Base-by-base conservation (phyloP, 129 eudicot genomes). In the Ambrosia trifida region DNA sequence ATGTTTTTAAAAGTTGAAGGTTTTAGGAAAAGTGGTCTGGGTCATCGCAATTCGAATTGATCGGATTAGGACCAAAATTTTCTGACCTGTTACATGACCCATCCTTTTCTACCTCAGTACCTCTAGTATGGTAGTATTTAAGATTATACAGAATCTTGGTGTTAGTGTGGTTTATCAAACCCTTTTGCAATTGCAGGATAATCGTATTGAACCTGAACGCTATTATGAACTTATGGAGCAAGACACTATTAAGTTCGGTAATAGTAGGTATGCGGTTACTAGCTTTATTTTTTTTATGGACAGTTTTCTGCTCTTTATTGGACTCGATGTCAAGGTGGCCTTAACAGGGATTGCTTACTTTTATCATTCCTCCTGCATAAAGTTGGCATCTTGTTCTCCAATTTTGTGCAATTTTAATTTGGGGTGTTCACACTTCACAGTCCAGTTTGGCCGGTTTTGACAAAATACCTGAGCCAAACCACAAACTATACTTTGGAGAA, bases 241-340 rank as follows among this genome's bases (percentile, higher is more conserved):
- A 72, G 98, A 89, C 80, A 94, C 98, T 10, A 59, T 89, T 24
- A 94, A 87, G 85, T 94, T 94, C 43, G 98, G 98, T 30, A 94
- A 94, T 68, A 94, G 98, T 60, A 89, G 98, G 98, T 89, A 82
- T 45, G 87, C 13, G 58, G 66, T 69, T 64, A 18, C 28, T 28
- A n/a, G 31, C 24, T 65, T 56, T 41, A 49, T 69, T 57, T 60
- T 36, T 68, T 17, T 13, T 18, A 11, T 1, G 33, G 5, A 35
- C 47, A 33, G 3, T 50, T 51, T 51, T 50, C 44, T 32, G 66
- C 66, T 60, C 16, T 49, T 44, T 44, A 46, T 46, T 49, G 41
- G 31, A 14, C 36, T 31, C 7, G 4, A 16, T 31, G 30, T 64
- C 46, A 17, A 17, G 41, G 18, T 40, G 9, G 30, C 31, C 18